Base-by-base conservation (phyloP, 306 rosid species). In the Calophaca sinica region DNA sequence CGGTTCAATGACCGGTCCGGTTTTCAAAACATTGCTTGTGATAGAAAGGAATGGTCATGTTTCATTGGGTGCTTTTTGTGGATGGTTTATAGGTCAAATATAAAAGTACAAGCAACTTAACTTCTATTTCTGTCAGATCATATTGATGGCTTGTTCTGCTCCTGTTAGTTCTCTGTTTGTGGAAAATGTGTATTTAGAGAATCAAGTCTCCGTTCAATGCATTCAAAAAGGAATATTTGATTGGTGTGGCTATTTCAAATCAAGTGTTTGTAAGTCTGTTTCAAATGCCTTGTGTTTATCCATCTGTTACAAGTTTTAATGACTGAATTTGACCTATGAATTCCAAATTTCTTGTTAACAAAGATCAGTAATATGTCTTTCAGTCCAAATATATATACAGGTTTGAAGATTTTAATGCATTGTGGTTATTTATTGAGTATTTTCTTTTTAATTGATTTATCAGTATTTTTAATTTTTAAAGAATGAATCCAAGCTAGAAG, bases 111-210 rank as follows among this genome's bases (percentile, higher is more conserved):
- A 4, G 53, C 11, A 49, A 49, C 26, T 20, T 20, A 20, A 20
- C 26, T 20, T 38, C 5, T 57, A 13, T 57, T 13, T 62, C 68
- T 36, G 45, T 26, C 48, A 62, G 49, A n/a, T 13, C 45, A 3
- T 60, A 60, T 60, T 35, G 66, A 35, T 7, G 8, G 20, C 28
- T 35, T 32, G 45, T 60, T 36, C 42, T 59, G 64, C 42, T 59
- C 20, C 64, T 32, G 20, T 31, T 59, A 59, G 41, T 59, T 59
- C 51, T 46, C 26, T 35, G 68, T 36, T 9, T 26, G 61, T 54
- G 35, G 61, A 54, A 55, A 55, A 55, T 28, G 36, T 55, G 62
- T 55, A 55, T 28, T 55, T 55, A 55, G 62, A 55, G 33, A 55
- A 20, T 55, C 32, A 3, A 20, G 12, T 14, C 9, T 55, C 62